Percentiles rank a stretch among this genome's conserved stretches.
These are phyloP conservation scores for Dichotomopilus funicola DNA, from an alignment of 2,329 filamentous ascomycete genomes.

Conservation along the genomic window DNA sequence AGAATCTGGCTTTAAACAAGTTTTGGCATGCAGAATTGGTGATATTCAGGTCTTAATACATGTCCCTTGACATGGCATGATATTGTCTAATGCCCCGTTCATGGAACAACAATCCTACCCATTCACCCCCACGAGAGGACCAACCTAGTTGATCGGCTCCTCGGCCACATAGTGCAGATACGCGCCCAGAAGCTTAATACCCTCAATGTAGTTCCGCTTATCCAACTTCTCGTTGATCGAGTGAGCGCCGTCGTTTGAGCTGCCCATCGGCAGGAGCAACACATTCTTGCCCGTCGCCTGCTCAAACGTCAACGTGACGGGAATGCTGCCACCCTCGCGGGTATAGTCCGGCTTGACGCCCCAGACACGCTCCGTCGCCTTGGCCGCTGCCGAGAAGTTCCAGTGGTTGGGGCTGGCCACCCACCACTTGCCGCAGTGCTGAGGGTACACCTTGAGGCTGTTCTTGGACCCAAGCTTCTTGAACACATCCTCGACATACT, in stretches of 20 bases:
- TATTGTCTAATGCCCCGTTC: no score
- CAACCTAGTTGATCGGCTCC: slow-evolving; percentile 52
- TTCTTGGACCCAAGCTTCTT: slow-evolving; percentile 90
- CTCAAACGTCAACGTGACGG: slow-evolving; percentile 94
- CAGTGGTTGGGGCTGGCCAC: slow-evolving; percentile 95
- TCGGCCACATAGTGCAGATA: slow-evolving; percentile 95
- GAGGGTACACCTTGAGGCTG: slow-evolving; percentile 69
- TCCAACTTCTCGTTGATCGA: slow-evolving; percentile 99
- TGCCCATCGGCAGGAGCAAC: slow-evolving; percentile 90
- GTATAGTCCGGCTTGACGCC: slow-evolving; percentile 91
- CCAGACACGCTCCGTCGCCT: slow-evolving; percentile 95
- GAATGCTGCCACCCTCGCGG: slow-evolving; percentile 93
- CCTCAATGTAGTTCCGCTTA: slow-evolving; percentile 95
- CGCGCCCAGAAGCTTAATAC: slow-evolving; percentile 88
- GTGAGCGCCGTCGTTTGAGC: slow-evolving; percentile 91
- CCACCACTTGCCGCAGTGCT: slow-evolving; percentile 98
- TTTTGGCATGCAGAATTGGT: no score
- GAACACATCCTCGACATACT: slow-evolving; percentile 78
- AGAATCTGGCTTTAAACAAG: no score
- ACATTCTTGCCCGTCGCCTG: slow-evolving; percentile 98
- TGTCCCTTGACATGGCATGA: no score
- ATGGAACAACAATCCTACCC: no score
- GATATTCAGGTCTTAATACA: no score
- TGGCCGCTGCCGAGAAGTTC: slow-evolving; percentile 93
- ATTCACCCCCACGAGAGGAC: no score